Evolutionary conservation across 768 basidiomycete species (phyloP).

Genomic region (Cyathus striatus): DNA sequence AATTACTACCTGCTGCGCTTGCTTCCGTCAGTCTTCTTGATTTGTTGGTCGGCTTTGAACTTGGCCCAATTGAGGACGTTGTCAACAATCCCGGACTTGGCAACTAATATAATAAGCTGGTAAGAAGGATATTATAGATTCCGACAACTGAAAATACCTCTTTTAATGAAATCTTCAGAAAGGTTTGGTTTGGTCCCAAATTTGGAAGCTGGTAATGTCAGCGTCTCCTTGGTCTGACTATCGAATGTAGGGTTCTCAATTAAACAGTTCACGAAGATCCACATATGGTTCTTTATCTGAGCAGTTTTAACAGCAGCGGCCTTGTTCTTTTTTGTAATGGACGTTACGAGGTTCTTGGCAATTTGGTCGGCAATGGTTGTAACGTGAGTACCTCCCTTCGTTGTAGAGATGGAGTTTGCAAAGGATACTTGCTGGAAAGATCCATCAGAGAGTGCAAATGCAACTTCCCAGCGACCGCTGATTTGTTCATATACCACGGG

Average conservation of each 20-base stretch:
- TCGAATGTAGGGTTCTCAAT: conserved; percentile 99
- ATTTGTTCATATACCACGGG: conserved; percentile 78
- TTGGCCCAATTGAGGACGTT: conserved; percentile 94
- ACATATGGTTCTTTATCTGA: conserved; percentile 97
- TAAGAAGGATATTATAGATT: background rate
- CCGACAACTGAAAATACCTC: conserved; percentile 46
- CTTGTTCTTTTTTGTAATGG: conserved; percentile 96
- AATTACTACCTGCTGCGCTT: conserved; percentile 82
- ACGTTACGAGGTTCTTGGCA: conserved; percentile 74
- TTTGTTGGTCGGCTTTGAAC: conserved; percentile 92
- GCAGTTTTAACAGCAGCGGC: conserved; percentile 88
- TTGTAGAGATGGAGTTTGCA: conserved; percentile 95
- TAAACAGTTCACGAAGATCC: conserved; percentile 93
- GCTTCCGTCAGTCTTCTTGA: conserved; percentile 92
- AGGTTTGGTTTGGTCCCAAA: conserved; percentile 85
- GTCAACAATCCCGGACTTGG: conserved; percentile 87
- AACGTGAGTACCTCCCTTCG: conserved; percentile 95
- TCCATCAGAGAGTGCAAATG: conserved; percentile 91
- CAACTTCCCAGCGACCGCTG: conserved; percentile 87
- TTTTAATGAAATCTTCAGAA: conserved; percentile 94
- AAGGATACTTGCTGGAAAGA: conserved; percentile 93
- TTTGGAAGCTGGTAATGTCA: conserved; percentile 82
- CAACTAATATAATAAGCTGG: conserved; percentile 41
- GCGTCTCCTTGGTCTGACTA: conserved; percentile 96
- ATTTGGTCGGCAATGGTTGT: conserved; percentile 81